Conservation (phyloP, 148 eudicot genomes). For the Linanthus parryae region DNA sequence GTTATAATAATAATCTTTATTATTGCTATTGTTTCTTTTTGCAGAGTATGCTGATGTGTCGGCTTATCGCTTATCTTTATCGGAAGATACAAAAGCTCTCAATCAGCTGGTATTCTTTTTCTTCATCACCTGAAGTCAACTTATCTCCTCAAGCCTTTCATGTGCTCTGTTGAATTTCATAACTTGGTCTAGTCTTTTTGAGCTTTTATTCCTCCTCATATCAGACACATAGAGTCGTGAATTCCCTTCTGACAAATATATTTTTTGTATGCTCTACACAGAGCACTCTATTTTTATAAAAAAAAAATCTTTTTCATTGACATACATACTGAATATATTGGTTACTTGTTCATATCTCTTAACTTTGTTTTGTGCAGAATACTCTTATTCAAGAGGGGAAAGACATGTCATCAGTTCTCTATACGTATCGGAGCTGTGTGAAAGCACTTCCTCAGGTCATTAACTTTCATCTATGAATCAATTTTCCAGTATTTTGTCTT, state of each 20-base stretch:
- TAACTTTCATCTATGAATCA: no score
- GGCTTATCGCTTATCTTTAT: slow-evolving; percentile 88
- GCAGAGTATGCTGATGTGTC: slow-evolving; percentile 93
- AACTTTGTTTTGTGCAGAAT: slow-evolving; percentile 44
- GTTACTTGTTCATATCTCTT: neutral
- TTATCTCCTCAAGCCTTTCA: neutral
- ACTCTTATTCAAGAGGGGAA: slow-evolving; percentile 81
- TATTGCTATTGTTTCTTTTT: neutral
- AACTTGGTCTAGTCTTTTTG: neutral
- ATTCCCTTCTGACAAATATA: no score
- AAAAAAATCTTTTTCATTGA: slow-evolving; percentile 1
- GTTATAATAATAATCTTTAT: neutral
- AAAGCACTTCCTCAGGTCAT: slow-evolving; percentile 98
- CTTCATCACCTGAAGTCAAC: neutral
- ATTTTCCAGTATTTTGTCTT: neutral
- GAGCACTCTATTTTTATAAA: neutral
- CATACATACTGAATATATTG: neutral
- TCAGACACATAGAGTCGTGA: neutral
- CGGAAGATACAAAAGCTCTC: slow-evolving; percentile 98
- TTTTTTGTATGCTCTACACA: no score
- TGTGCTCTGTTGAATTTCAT: no score
- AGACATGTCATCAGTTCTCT: slow-evolving; percentile 90
- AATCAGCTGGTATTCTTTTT: slow-evolving; percentile 71
- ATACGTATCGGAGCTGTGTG: slow-evolving; percentile 92
- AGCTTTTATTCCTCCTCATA: neutral